Evolutionary conservation across 1,284 basidiomycete species (phyloP), one percentile per base, ranked within the genome.

Genomic region (Wolfiporia cocos): DNA sequence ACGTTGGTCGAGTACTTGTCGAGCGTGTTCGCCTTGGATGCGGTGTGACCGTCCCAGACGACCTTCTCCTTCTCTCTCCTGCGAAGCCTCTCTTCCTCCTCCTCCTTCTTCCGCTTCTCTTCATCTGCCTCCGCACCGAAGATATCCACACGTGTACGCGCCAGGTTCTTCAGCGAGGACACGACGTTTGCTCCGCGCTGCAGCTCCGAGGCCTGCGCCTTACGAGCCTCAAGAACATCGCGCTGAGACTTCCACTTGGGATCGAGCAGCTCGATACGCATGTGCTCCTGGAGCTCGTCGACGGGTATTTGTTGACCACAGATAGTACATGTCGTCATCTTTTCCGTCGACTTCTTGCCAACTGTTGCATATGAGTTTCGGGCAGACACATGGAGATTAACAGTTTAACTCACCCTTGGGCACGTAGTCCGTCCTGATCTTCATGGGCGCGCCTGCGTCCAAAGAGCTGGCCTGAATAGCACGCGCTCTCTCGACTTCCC

Each of bases 181-280:
- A 91, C 86, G 44, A 97, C 89, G 62, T 97, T 91, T 19, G 93
- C 91, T 51, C 92, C 90, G 45, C 85, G 80, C 58, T 91, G 83
- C 21, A 94, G 71, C 59, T 95, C 86, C 32, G 87, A 89, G 6
- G 91, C 82, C 61, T 96, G 92, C 5, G 87, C 87, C 56, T 91
- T 89, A 59, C 93, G 86, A 37, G 83, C 76, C 59, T 97, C 93
- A 55, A 92, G 69, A 15, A 69, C 74, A 55, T 92, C 85, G 54
- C 93, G 88, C 61, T 95, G 91, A 47, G 92, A 91, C 63, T 96
- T 96, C 93, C 93, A 98, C 58, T 86, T 83, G 31, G 96, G 96
- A 66, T 99, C 94, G 55, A 99, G 78, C 38, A 98, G 69, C 64
- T 99, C 96, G 63, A 99, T 97, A 58, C 96, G 89, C 76, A 98